These are phyloP conservation scores for Cnidoscolus chayamansa DNA, from an alignment of 441 rosid genomes.

Conservation along the genomic window DNA sequence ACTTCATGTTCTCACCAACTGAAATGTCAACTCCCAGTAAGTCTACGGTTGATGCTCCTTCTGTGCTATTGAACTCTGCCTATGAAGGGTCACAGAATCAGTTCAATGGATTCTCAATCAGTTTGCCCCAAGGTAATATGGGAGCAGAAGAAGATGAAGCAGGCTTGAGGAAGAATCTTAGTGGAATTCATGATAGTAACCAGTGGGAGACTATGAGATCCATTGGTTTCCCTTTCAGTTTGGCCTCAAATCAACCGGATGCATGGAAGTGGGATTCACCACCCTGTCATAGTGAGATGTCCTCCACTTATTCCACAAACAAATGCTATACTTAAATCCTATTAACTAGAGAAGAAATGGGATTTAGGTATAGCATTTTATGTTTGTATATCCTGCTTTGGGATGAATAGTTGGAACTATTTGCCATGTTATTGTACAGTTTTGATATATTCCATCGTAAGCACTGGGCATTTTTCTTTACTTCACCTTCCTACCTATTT, in stretches of 20 bases:
- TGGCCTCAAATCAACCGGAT: constrained; percentile 26
- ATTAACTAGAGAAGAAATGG: constrained; percentile 8
- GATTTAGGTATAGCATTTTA: constrained; percentile 24
- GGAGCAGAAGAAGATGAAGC: constrained; percentile 24
- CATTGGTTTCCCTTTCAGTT: constrained; percentile 53
- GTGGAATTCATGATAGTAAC: constrained; percentile 14
- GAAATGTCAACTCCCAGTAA: constrained; percentile 35
- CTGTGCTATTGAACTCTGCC: constrained; percentile 33
- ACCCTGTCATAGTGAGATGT: constrained; percentile 48
- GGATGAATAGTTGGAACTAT: constrained; percentile 16
- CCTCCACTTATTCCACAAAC: constrained; percentile 53
- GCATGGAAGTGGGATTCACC: constrained; percentile 48
- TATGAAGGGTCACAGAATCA: constrained; percentile 37
- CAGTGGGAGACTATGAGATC: constrained; percentile 32
- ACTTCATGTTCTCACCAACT: constrained; percentile 36
- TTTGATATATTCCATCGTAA: constrained; percentile 23
- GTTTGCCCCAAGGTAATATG: constrained; percentile 35
- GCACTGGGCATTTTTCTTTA: neutral
- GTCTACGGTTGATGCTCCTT: constrained; percentile 18
- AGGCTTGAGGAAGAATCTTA: constrained; percentile 28
- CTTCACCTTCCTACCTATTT: no score
- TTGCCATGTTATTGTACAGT: constrained; percentile 32
- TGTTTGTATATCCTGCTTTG: constrained; percentile 3
- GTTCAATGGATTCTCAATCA: constrained; percentile 35
- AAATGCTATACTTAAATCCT: constrained; percentile 50